Base-by-base conservation (phyloP, 805 yeast genomes). In the Soucietia sequanensis region DNA sequence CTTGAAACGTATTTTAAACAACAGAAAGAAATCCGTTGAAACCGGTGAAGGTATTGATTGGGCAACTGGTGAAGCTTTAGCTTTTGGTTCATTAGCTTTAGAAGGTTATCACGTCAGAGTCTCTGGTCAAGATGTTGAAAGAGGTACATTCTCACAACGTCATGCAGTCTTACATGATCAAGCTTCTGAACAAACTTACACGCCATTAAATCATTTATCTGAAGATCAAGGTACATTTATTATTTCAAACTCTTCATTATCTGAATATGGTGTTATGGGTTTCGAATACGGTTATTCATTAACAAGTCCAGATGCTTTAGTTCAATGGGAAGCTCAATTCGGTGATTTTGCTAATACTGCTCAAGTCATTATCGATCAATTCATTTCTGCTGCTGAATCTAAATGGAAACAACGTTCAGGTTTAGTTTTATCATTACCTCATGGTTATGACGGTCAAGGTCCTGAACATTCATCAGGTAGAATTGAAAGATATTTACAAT, bases 291-390 rank as follows among this genome's bases (percentile, higher is more conserved):
- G 99, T 71, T 93, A 93, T 75, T 91, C 98, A 6, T 76, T 93
- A 67, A 87, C 96, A 42, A 86, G 95, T 33, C 99, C 99, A 50
- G 97, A 93, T 59, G 93, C 96, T 36, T 78, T 87, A 40, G 97
- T 91, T 34, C 83, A 84, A 73, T 93, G 99, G 99, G 99, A 93
- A 72, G 99, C 98, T 39, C 99, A 93, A 75, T 93, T 93, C 54
- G 99, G 99, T 79, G 99, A 93, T 72, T 93, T 93, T 57, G 99
- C 99, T 56, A 93, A 93, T 77, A 93, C 98, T 49, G 99, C 97
- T 13, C 99, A 93, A 74, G 98, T 93, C 46, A 85, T 93, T 52
- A 76, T 87, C 52, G 99, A 93, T 66, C 99, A 93, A 74, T 93
- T 93, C 63, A 78, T 93, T 58, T 85, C 97, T 29, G 87, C 90